Percentiles rank a stretch among this genome's conserved stretches.
These are phyloP conservation scores for Phytophthora pistaciae DNA, from an alignment of 352 stramenopile species.

Conservation along the genomic window DNA sequence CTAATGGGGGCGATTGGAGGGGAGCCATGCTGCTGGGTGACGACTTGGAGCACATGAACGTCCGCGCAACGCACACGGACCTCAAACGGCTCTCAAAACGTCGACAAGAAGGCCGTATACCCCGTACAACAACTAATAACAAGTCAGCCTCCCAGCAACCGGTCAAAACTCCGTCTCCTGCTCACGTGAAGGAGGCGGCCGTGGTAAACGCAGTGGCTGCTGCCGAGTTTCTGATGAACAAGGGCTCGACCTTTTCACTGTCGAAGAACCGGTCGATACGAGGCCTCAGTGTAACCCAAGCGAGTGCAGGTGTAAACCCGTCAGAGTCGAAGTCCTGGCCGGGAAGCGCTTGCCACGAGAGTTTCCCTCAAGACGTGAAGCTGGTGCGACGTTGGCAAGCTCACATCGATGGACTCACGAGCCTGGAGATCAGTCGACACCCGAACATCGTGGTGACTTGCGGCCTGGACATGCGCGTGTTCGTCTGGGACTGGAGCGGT, in stretches of 20 bases:
- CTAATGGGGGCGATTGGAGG: slow-evolving; percentile 34
- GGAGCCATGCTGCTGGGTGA: slow-evolving; percentile 43
- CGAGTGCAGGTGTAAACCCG: background rate
- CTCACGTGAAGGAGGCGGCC: slow-evolving; percentile 30
- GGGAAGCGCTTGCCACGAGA: slow-evolving; percentile 28
- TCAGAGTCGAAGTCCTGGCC: slow-evolving; percentile 13
- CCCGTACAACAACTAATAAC: background rate
- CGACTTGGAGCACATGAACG: slow-evolving; percentile 42
- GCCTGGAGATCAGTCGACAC: slow-evolving; percentile 62
- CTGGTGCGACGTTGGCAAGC: slow-evolving; percentile 57
- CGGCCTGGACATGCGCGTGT: slow-evolving; percentile 71
- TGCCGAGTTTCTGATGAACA: slow-evolving; percentile 53
- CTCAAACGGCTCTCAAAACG: slow-evolving; percentile 48
- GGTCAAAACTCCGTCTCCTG: background rate
- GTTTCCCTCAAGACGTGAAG: slow-evolving; percentile 40
- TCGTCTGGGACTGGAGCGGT: slow-evolving; percentile 76
- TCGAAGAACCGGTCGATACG: slow-evolving; percentile 14
- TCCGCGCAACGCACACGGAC: slow-evolving; percentile 50
- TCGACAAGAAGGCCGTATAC: slow-evolving; percentile 32
- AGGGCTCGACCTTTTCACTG: slow-evolving; percentile 10
- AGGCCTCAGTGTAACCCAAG: slow-evolving; percentile 6
- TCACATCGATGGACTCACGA: slow-evolving; percentile 60
- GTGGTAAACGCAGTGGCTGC: slow-evolving; percentile 50
- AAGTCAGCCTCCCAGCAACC: slow-evolving; percentile 15
- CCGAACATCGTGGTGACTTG: slow-evolving; percentile 75